phyloP scores from a whole-genome alignment of 2,329 filamentous ascomycete genomes.

The Chaetothyriales sp. region DNA sequence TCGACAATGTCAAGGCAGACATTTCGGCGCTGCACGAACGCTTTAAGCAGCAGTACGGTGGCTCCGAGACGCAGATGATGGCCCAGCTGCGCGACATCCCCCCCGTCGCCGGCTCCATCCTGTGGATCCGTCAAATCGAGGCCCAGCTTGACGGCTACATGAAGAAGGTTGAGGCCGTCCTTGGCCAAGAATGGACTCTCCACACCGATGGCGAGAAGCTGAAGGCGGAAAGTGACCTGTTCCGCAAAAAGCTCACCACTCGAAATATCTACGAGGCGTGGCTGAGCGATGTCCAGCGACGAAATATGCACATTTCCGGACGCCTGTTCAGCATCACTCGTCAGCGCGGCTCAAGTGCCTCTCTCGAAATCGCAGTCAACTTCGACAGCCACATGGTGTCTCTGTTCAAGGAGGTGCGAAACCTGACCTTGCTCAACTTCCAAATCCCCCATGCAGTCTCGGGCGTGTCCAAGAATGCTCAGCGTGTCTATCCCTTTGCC shows the following conservation, averaged over 20 bases:
- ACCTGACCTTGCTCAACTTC: constrained; percentile 88
- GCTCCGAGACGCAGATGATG: constrained; percentile 97
- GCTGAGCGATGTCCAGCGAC: constrained; percentile 76
- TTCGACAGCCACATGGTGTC: constrained; percentile 96
- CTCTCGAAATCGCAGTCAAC: constrained; percentile 79
- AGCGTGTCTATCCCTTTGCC: constrained; percentile 92
- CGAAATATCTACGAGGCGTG: constrained; percentile 89
- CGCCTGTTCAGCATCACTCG: constrained; percentile 80
- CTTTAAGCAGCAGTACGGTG: constrained; percentile 97
- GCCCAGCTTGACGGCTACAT: constrained; percentile 91
- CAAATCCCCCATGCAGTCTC: constrained; percentile 87
- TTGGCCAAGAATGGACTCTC: constrained; percentile 86
- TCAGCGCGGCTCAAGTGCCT: constrained; percentile 80
- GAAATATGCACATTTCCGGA: constrained; percentile 82
- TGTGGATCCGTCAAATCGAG: constrained; percentile 96
- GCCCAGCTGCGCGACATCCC: constrained; percentile 90
- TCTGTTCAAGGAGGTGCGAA: constrained; percentile 95
- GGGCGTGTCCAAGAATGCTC: constrained; percentile 96
- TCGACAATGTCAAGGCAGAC: constrained; percentile 94
- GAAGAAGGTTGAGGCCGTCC: constrained; percentile 96
- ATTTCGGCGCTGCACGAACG: constrained; percentile 87
- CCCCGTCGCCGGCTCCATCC: constrained; percentile 90
- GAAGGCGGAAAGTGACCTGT: constrained; percentile 78
- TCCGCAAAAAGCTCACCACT: constrained; percentile 92
- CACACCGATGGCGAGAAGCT: constrained; percentile 93